phyloP scores from a whole-genome alignment of 2,329 filamentous ascomycete species.

The Fusarium sublunatum region DNA sequence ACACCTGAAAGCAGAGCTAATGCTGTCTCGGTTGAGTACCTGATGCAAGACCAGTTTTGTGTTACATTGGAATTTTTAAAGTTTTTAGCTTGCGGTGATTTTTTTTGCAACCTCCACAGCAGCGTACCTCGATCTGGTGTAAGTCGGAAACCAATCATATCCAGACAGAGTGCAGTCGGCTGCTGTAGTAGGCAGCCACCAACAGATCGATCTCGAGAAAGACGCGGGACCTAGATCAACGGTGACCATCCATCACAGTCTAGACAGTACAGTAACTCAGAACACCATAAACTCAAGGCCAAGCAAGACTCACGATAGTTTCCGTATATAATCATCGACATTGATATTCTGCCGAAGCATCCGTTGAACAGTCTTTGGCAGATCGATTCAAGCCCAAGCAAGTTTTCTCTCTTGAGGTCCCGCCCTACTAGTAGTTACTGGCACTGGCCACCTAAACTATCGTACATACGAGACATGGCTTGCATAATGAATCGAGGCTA shows the following conservation, averaged over 20 bases:
- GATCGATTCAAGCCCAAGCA: conserved; percentile 22
- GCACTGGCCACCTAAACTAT: conserved; percentile 18
- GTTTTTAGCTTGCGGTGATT: conserved; percentile 1
- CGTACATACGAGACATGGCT: conserved; percentile 41
- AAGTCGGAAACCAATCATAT: conserved; percentile 34
- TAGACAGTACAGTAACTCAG: background rate
- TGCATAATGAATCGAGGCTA: conserved; percentile 37
- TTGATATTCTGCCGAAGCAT: conserved; percentile 31
- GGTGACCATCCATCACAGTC: conserved; percentile 11
- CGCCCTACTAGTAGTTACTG: conserved; percentile 1
- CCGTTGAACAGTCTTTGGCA: conserved; percentile 7
- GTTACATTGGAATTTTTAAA: background rate
- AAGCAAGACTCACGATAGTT: conserved; percentile 24
- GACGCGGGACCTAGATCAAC: conserved; percentile 30
- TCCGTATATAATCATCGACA: conserved; percentile 23
- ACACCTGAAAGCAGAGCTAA: background rate
- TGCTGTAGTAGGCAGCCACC: conserved; percentile 35
- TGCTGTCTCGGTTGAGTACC: background rate
- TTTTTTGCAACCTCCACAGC: conserved; percentile 20
- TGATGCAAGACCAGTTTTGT: conserved; percentile 4
- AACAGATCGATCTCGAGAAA: conserved; percentile 34
- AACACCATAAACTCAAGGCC: conserved; percentile 16
- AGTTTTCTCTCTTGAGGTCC: conserved; percentile 12
- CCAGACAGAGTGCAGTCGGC: conserved; percentile 13
- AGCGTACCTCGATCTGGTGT: conserved; percentile 26